phyloP scores from a whole-genome alignment of 2,329 filamentous ascomycete genomes.

The Thermothelomyces thermophilus region DNA sequence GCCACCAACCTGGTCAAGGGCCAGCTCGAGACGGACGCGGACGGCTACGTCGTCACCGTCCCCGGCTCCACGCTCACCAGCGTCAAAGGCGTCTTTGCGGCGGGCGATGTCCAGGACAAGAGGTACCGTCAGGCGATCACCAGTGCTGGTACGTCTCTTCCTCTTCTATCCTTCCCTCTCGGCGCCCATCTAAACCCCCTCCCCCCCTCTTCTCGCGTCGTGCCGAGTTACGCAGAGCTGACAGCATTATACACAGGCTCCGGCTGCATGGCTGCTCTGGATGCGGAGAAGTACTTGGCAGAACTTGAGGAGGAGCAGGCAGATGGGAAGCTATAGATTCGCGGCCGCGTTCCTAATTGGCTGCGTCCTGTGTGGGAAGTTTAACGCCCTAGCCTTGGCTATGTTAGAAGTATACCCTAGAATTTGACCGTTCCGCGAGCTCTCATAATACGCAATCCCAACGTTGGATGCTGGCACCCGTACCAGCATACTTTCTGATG shows the following conservation, averaged over 20 bases:
- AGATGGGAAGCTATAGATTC: conserved; percentile 28
- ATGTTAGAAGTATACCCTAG: conserved; percentile 6
- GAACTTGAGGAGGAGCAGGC: conserved; percentile 56
- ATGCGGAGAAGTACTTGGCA: conserved; percentile 87
- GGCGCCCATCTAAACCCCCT: too few relatives aligned
- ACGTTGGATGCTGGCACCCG: background rate
- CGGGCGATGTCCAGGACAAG: conserved; percentile 98
- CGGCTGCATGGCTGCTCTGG: conserved; percentile 90
- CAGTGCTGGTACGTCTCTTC: conserved; percentile 68
- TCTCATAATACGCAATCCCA: background rate
- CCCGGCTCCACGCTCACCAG: conserved; percentile 85
- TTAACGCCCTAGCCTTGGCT: background rate
- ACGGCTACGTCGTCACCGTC: conserved; percentile 85
- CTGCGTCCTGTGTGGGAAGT: too few relatives aligned
- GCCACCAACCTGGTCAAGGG: conserved; percentile 86
- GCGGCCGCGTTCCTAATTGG: background rate
- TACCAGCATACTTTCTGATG: too few relatives aligned
- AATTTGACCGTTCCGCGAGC: background rate
- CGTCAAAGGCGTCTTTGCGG: conserved; percentile 87
- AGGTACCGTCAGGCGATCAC: conserved; percentile 96
- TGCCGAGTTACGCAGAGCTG: conserved; percentile 14
- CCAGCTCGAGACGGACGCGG: conserved; percentile 79
- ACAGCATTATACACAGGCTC: conserved; percentile 58
- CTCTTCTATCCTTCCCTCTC: background rate
- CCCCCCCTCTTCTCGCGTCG: background rate